A percentile compares a stretch with the other conserved stretches of the same genome.
Evolutionary conservation across 2,329 filamentous ascomycete species (phyloP).

Genomic region (Aspergillus pseudotamarii): DNA sequence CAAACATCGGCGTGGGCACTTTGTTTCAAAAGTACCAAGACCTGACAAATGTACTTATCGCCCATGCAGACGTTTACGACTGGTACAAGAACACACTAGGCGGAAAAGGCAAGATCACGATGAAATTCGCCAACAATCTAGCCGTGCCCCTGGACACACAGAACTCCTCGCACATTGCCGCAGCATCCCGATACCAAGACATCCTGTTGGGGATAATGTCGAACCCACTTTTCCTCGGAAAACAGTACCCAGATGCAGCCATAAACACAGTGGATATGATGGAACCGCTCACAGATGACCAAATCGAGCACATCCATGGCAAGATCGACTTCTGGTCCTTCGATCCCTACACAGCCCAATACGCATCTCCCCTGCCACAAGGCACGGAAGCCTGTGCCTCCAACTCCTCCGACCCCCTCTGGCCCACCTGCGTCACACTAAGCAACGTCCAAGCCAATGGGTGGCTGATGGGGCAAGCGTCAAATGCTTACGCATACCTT

Average conservation of each 20-base stretch:
- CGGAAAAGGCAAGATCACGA: background rate
- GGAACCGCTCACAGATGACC: conserved; percentile 47
- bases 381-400: conserved; percentile 54
- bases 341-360: conserved; percentile 61
- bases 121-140: conserved; percentile 3
- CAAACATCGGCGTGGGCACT: conserved; percentile 34
- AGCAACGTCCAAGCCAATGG: conserved; percentile 52
- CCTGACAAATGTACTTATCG: background rate
- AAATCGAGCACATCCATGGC: conserved; percentile 54
- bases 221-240: conserved; percentile 48
- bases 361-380: conserved; percentile 52
- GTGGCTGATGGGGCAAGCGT: conserved; percentile 63
- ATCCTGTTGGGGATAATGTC: conserved; percentile 43
- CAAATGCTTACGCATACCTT: conserved; percentile 60
- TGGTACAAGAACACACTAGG: conserved; percentile 1
- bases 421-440: conserved; percentile 58
- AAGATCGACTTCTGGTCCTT: conserved; percentile 61
- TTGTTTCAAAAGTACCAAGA: background rate
- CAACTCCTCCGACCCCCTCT: conserved; percentile 48
- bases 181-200: background rate
- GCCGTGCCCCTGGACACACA: background rate
- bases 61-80: conserved; percentile 1
- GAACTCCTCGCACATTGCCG: background rate
- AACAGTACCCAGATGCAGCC: conserved; percentile 47
- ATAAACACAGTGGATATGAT: conserved; percentile 51